Percentiles rank a stretch among this genome's conserved stretches.
Evolutionary conservation across 2,329 filamentous ascomycete species (phyloP).

Genomic region (Arachnopeziza araneosa): DNA sequence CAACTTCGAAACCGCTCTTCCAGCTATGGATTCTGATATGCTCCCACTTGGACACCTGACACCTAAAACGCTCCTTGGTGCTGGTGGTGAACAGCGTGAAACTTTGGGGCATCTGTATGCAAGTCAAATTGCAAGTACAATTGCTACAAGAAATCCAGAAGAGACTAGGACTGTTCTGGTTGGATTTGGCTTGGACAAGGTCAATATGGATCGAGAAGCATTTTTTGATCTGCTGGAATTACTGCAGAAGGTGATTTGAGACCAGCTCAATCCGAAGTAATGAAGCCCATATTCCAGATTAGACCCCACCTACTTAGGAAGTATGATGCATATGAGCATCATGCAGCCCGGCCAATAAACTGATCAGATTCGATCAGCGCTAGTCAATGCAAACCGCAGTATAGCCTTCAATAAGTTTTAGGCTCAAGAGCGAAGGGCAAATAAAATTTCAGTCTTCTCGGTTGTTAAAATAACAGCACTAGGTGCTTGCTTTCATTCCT

Average conservation of each 20-base stretch:
- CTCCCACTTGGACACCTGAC: constrained; percentile 79
- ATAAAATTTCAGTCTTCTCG: neutral
- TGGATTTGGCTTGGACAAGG: constrained; percentile 51
- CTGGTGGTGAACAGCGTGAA: constrained; percentile 72
- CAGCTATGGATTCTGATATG: constrained; percentile 30
- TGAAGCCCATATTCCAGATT: neutral
- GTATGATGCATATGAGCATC: neutral
- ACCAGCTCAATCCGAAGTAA: neutral
- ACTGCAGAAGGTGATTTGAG: constrained; percentile 45
- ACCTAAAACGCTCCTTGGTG: constrained; percentile 80
- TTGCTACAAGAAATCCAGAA: constrained; percentile 65
- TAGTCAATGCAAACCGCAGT: neutral
- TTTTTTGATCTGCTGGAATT: constrained; percentile 64
- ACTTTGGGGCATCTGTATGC: constrained; percentile 83
- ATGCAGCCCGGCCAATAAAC: neutral
- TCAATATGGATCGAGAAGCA: constrained; percentile 41
- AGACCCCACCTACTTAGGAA: neutral
- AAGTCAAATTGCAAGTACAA: constrained; percentile 77
- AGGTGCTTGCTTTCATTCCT: constrained; percentile 17
- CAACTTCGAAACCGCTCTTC: constrained; percentile 48
- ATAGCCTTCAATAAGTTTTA: neutral
- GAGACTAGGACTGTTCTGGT: constrained; percentile 56
- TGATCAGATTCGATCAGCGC: neutral
- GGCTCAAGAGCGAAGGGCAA: neutral
- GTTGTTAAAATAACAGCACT: constrained; percentile 23